Conservation (phyloP, 75 land plant genomes). For the Pinus taeda region DNA sequence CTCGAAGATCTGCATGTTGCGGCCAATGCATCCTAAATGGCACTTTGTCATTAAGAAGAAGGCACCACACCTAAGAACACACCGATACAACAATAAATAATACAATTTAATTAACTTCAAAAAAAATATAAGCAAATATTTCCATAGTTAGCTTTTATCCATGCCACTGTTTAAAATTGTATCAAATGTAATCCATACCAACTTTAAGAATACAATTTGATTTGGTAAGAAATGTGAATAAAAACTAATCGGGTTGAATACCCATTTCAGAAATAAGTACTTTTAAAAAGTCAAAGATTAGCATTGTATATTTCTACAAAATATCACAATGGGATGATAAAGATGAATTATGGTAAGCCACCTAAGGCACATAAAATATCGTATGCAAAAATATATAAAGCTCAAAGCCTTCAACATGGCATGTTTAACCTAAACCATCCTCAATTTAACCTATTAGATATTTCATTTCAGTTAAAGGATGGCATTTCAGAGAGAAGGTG, state of each 20-base stretch:
- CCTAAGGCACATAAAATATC: neutral
- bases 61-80: slow-evolving; percentile 84
- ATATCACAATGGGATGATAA: neutral
- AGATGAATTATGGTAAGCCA: neutral
- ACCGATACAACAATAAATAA: neutral
- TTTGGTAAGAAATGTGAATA: neutral
- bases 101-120: neutral
- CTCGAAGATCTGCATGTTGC: slow-evolving; percentile 72
- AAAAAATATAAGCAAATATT: neutral
- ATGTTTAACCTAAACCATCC: neutral
- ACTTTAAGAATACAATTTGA: neutral
- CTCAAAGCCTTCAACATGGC: neutral
- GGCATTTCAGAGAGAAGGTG: neutral
- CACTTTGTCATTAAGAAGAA: slow-evolving; percentile 95
- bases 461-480: neutral
- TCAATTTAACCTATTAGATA: neutral
- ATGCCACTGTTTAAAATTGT: neutral
- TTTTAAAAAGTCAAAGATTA: neutral
- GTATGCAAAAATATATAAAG: neutral
- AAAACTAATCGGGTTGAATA: no score
- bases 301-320: neutral
- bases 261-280: neutral
- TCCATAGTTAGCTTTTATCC: neutral
- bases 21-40: slow-evolving; percentile 99
- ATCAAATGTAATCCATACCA: neutral